Evolutionary conservation across 495 filamentous ascomycete genomes (phyloP).

Genomic region (Aspergillus heteromorphus): DNA sequence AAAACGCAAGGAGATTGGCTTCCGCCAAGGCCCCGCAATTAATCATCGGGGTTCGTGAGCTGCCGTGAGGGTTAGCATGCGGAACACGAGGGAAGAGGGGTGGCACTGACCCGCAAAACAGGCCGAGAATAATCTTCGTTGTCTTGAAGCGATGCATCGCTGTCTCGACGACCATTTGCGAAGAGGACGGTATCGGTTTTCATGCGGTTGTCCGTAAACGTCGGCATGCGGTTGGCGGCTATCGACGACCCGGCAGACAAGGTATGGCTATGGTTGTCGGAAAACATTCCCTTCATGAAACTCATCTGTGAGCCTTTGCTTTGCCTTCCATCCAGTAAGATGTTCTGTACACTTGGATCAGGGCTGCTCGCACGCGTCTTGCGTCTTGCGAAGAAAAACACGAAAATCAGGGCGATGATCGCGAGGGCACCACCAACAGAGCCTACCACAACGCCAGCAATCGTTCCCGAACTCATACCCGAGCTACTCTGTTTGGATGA

Average conservation of each 20-base stretch:
- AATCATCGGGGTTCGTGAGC: conserved; percentile 55
- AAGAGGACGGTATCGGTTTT: conserved; percentile 39
- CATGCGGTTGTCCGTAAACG: conserved; percentile 43
- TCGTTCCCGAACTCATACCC: conserved; percentile 31
- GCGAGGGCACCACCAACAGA: conserved; percentile 41
- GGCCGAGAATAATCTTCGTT: conserved; percentile 55
- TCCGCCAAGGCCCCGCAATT: conserved; percentile 12
- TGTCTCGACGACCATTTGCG: conserved; percentile 44
- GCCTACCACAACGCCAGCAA: conserved; percentile 48
- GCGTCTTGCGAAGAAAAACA: conserved; percentile 41
- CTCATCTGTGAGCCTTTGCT: conserved; percentile 47
- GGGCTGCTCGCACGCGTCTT: conserved; percentile 29
- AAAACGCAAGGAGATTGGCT: conserved; percentile 13
- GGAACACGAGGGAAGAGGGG: neutral
- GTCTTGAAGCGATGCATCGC: conserved; percentile 48
- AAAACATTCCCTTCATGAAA: conserved; percentile 35
- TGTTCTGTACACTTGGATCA: conserved; percentile 29
- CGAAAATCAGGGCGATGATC: conserved; percentile 32
- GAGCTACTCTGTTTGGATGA: conserved; percentile 14
- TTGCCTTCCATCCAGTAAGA: conserved; percentile 30
- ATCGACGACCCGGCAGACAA: conserved; percentile 29
- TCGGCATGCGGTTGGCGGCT: conserved; percentile 20
- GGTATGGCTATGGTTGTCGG: conserved; percentile 38
- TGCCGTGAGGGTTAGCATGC: conserved; percentile 25
- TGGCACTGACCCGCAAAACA: conserved; percentile 46